Percentiles rank a stretch among this genome's conserved stretches.
Conservation (phyloP, 139 green algal genomes). For the Microglena sp. region DNA sequence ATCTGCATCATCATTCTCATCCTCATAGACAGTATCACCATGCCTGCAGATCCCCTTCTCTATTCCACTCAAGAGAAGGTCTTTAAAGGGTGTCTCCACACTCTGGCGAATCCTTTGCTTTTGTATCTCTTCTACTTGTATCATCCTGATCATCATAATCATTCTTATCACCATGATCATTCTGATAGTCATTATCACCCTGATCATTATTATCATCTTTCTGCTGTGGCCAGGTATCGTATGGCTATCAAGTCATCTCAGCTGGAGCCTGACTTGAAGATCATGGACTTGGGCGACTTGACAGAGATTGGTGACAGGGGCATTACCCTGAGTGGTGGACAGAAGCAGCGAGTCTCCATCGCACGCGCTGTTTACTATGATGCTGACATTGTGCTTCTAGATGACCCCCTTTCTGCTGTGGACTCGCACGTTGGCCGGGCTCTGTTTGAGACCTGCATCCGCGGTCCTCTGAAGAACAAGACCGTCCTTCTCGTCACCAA, state of each 20-base stretch:
- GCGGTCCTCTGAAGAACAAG: constrained; percentile 29
- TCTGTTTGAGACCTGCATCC: constrained; percentile 62
- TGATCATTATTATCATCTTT: no score
- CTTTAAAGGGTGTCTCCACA: no score
- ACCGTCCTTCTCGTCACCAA: constrained; percentile 78
- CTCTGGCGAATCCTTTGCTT: no score
- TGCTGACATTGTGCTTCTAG: constrained; percentile 83
- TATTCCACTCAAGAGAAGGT: no score
- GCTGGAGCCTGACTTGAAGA: constrained; percentile 57
- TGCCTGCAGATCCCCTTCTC: no score
- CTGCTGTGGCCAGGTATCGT: constrained; percentile 14
- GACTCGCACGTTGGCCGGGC: constrained; percentile 77
- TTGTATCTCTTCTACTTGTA: no score
- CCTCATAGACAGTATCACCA: no score
- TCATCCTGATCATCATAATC: no score
- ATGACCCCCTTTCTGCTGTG: constrained; percentile 81
- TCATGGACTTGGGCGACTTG: constrained; percentile 64
- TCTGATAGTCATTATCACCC: neutral
- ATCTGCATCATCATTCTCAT: no score
- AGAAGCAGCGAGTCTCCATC: constrained; percentile 86
- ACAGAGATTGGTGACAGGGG: constrained; percentile 94
- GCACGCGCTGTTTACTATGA: constrained; percentile 77
- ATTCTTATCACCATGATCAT: no score
- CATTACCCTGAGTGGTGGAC: constrained; percentile 81
- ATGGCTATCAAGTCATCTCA: constrained; percentile 26